Evolutionary conservation across 169 alveolate genomes (phyloP).

Genomic region (Theileria parva): DNA sequence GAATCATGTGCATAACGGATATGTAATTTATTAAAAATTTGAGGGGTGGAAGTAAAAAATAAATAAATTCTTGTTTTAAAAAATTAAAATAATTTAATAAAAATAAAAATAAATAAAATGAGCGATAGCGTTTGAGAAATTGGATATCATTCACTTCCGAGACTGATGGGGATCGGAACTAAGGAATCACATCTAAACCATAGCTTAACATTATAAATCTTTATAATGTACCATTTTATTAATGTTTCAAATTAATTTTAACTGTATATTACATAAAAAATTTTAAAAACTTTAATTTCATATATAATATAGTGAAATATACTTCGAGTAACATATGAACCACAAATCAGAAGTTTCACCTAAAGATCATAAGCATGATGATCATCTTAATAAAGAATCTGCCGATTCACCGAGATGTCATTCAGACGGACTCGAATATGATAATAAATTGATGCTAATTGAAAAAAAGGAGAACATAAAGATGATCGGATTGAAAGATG

Average conservation of each 20-base stretch:
- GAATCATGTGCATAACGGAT: not conserved
- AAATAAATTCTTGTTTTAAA: not conserved
- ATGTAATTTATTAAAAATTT: not conserved
- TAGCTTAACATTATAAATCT: not conserved
- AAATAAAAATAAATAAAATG: too few species aligned
- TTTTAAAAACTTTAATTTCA: too few species aligned
- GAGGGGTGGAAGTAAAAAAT: not conserved
- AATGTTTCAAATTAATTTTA: not conserved
- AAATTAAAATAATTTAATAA: too few species aligned
- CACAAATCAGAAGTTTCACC: not conserved
- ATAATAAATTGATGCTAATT: not conserved
- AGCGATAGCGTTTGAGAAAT: not conserved
- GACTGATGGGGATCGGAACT: not conserved
- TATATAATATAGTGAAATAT: too few species aligned
- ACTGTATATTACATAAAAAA: not conserved
- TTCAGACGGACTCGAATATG: not conserved
- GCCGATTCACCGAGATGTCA: not conserved
- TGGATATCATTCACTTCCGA: not conserved
- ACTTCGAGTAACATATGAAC: not conserved
- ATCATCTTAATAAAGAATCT: not conserved
- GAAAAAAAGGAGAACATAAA: not conserved
- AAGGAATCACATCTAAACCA: not conserved
- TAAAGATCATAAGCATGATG: slow-evolving; percentile 1
- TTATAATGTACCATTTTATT: not conserved
- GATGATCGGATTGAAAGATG: not conserved